Base-by-base conservation (phyloP, 1,284 basidiomycete genomes). In the Tranzscheliella williamsii region DNA sequence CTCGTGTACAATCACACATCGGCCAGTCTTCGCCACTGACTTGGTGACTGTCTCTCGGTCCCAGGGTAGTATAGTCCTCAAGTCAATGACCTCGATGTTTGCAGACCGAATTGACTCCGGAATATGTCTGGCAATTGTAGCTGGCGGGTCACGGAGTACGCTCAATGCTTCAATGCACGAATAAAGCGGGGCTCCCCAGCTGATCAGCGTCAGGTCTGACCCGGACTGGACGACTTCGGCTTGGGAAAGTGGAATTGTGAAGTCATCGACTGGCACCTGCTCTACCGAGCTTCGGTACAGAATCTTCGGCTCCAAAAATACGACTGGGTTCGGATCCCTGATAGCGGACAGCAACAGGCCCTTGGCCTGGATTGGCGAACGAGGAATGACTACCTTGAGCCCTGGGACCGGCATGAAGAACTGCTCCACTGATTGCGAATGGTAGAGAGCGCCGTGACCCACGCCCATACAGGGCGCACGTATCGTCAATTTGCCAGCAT, bases 261-360 rank as follows among this genome's bases (percentile, higher is more conserved):
- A 96, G 78, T 94, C 92, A 69, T 90, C 89, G 23, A 86, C 81
- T 0, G 92, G 92, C 7, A 95, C 92, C 79, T 94, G 89, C 76
- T 96, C 92, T 24, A 95, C 88, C 85, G 88, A 83, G 35, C 88
- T 89, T 41, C 89, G 85, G 74, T 92, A 92, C 6, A 93, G 81
- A 47, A 91, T 84, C 71, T 96, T 96, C 9, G 92, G 92, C 79
- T 96, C 92, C 83, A 96, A 88, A 78, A 96, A 91, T 38, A 96
- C 85, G 5, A 91, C 88, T 0, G 93, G 93, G 71, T 94, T 93
- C 0, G 90, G 89, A 73, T 95, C 91, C 34, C 90, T 84, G 48
- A 96, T 90, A 0, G 90, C 86, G 4, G 85, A 84, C 5, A 94
- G 82, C 6, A 96, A 80, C 2, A 96, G 81, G 1, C 92, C 92